Conservation (phyloP, 371 early-diverging fungal genomes). For the Batrachochytrium dendrobatidis region DNA sequence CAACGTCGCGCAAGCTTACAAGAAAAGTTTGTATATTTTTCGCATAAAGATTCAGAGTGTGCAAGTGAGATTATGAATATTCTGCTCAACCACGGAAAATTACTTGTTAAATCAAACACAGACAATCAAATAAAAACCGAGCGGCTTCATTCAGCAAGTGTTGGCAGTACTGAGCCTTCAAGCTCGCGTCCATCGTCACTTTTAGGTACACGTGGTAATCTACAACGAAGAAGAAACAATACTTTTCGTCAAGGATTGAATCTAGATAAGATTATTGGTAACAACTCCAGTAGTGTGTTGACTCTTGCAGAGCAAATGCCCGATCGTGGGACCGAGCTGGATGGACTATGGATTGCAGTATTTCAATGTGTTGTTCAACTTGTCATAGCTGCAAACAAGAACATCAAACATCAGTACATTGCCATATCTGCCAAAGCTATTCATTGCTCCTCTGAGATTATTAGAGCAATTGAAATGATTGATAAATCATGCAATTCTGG, state of each 20-base stretch:
- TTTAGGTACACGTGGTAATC: neutral
- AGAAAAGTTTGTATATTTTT: constrained; percentile 19
- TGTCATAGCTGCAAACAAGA: constrained; percentile 39
- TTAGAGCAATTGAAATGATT: constrained; percentile 28
- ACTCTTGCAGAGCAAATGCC: constrained; percentile 31
- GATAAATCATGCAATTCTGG: neutral
- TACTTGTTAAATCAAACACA: too few species aligned
- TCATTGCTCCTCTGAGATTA: constrained; percentile 31
- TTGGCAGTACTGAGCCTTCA: too few species aligned
- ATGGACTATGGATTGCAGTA: constrained; percentile 27
- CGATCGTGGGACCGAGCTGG: constrained; percentile 35
- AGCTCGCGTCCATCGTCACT: too few species aligned
- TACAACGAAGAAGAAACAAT: constrained; percentile 1
- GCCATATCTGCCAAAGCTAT: constrained; percentile 40
- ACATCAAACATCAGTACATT: constrained; percentile 37
- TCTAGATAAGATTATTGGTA: constrained; percentile 30
- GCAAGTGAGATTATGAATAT: neutral
- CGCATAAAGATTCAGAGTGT: constrained; percentile 13
- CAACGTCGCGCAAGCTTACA: constrained; percentile 16
- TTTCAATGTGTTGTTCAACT: constrained; percentile 37
- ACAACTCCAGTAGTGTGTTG: constrained; percentile 23
- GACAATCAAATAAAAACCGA: too few species aligned
- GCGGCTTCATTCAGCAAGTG: too few species aligned
- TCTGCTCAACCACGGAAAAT: neutral
- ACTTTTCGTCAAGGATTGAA: constrained; percentile 28